Evolutionary conservation across 2,329 filamentous ascomycete genomes (phyloP), one percentile per base, ranked within the genome.

Genomic region (Xylaria sp.): DNA sequence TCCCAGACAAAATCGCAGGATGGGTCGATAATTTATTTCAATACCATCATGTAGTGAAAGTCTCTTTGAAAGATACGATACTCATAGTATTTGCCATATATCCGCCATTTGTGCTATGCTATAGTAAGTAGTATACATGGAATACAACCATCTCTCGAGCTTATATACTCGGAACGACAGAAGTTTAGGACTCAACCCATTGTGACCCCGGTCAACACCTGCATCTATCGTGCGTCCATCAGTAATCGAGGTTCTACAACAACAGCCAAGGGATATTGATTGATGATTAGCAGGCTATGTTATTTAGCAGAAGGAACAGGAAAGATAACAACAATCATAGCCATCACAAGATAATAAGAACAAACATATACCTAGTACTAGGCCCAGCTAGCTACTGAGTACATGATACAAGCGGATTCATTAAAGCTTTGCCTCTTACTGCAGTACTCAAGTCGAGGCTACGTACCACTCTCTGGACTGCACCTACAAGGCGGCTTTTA

Each of bases 31-130:
- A 28, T 58, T 33, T 39, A 39, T 46, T 46, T n/a, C 18, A 65
- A 51, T 23, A 62, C 39, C 25, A 67, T 48, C 52, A 55, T 68
- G 68, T 65, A 68, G 62, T 60, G 23, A 41, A 39, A 49, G 62
- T 58, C 43, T 55, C 36, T 58, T 41, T 31, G 18, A 55, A 7
- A 36, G 9, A 36, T 36, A 36, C 33, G 8, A 36, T 36, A 36
- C 33, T 36, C 2, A 8, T 36, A 58, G 59, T 46, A 41, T 15
- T 15, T 52, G 39, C 23, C n/a, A 20, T n/a, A 39, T 39, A 39
- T 57, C 13, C 23, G 31, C 56, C 46, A 49, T 20, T 18, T 28
- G 23, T 49, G 33, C 46, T 52, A 52, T 39, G 51, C 41, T 39
- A 61, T 41, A 20, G 39, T 36, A 55, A 25, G 31, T 7, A 20